Evolutionary conservation across 805 yeast species (phyloP).

Genomic region (Starmerella cellae): DNA sequence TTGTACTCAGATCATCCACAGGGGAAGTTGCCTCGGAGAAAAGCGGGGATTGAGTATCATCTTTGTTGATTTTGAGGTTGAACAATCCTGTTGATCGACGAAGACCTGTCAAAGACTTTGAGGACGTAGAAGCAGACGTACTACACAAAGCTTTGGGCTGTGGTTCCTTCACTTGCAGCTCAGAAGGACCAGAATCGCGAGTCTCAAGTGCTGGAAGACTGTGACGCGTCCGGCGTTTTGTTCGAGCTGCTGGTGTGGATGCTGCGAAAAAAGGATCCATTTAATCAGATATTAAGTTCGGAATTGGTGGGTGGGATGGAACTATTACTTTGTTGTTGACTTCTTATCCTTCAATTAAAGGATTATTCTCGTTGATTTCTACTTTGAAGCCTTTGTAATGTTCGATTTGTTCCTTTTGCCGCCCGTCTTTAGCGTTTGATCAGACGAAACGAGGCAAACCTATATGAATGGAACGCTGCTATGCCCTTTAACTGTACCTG

Average conservation of each 20-base stretch:
- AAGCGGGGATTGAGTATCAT: no score
- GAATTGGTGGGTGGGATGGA: not conserved
- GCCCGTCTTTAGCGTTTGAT: no score
- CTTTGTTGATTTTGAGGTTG: conserved; percentile 30
- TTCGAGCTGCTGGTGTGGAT: not conserved
- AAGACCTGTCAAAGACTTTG: conserved; percentile 34
- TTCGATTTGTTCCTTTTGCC: no score
- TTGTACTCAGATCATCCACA: no score
- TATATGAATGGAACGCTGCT: no score
- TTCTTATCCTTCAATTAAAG: no score
- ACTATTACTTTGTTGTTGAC: no score
- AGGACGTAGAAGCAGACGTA: conserved; percentile 35
- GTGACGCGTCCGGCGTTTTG: not conserved
- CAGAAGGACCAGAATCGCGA: no score
- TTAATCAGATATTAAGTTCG: not conserved
- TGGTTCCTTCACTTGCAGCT: not conserved
- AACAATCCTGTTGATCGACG: conserved; percentile 32
- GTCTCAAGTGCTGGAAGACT: not conserved
- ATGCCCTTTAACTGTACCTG: not conserved
- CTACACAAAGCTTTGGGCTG: not conserved
- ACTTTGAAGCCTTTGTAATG: no score
- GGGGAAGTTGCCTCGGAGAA: no score
- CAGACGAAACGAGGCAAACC: no score
- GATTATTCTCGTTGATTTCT: no score
- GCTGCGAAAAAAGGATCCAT: conserved; percentile 1